Evolutionary conservation across 2,329 filamentous ascomycete species (phyloP).

Genomic region (Diaporthe caulivora): DNA sequence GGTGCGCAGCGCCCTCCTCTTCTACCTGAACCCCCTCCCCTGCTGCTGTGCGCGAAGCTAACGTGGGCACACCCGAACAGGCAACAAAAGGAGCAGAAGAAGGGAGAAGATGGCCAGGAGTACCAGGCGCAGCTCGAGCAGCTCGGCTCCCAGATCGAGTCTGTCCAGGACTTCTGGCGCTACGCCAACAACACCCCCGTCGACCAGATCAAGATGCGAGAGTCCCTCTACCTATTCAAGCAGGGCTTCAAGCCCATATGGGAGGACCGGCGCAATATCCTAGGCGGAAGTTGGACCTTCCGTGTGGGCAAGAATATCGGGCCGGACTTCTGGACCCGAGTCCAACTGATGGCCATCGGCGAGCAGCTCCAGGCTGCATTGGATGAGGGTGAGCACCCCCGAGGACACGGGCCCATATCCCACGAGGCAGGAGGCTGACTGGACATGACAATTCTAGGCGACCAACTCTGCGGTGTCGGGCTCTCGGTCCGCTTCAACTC

Average conservation of each 20-base stretch:
- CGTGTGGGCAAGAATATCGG: slow-evolving; percentile 82
- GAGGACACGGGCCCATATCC: slow-evolving; percentile 40
- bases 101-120: slow-evolving; percentile 52
- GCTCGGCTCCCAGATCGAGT: slow-evolving; percentile 77
- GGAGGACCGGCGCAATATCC: slow-evolving; percentile 88
- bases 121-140: slow-evolving; percentile 71
- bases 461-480: slow-evolving; percentile 90
- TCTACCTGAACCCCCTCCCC: slow-evolving; percentile 1
- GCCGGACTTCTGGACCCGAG: slow-evolving; percentile 83
- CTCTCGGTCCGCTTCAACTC: slow-evolving; percentile 79
- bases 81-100: slow-evolving; percentile 59
- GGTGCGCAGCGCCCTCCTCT: slow-evolving; percentile 51
- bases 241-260: slow-evolving; percentile 81
- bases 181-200: slow-evolving; percentile 87
- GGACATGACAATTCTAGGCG: slow-evolving; percentile 61
- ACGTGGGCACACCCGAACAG: slow-evolving; percentile 44
- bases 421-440: not conserved
- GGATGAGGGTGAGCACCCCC: slow-evolving; percentile 67
- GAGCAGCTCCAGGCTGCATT: slow-evolving; percentile 82
- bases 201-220: slow-evolving; percentile 80
- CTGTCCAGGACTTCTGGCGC: slow-evolving; percentile 86
- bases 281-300: slow-evolving; percentile 93
- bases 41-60: slow-evolving; percentile 13
- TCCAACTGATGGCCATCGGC: slow-evolving; percentile 85
- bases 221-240: slow-evolving; percentile 85